These are phyloP conservation scores for Usnea hakonensis DNA, from an alignment of 495 filamentous ascomycete species.

Conservation along the genomic window DNA sequence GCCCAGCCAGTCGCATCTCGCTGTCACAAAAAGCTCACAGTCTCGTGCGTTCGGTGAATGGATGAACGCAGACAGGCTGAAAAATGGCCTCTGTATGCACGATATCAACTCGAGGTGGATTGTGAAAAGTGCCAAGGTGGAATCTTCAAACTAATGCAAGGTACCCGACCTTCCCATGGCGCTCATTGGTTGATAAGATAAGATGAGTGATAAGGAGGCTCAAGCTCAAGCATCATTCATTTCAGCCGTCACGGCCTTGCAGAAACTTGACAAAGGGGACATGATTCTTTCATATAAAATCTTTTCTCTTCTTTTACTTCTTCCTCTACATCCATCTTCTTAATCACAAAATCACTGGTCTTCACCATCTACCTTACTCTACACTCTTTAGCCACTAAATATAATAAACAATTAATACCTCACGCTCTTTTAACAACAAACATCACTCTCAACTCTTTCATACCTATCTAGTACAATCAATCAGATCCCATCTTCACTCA, in stretches of 20 bases:
- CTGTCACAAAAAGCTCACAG: background rate
- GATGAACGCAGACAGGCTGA: background rate
- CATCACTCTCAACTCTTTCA: conserved; percentile 20
- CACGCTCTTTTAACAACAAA: conserved; percentile 22
- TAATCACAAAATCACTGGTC: conserved; percentile 16
- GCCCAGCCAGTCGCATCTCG: background rate
- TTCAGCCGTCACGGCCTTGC: no score
- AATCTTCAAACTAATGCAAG: background rate
- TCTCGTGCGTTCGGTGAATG: background rate
- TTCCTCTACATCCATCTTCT: conserved; percentile 7
- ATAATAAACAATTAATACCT: conserved; percentile 2
- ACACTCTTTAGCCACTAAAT: conserved; percentile 40
- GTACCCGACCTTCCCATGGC: background rate
- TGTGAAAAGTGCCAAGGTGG: background rate
- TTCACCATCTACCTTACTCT: conserved; percentile 46
- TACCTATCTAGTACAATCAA: background rate
- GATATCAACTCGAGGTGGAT: background rate
- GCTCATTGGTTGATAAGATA: background rate
- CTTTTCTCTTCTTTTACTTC: background rate
- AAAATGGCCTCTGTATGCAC: background rate
- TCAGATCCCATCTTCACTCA: conserved; percentile 11
- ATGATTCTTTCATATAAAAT: background rate
- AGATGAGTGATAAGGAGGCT: no score
- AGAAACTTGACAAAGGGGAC: background rate
- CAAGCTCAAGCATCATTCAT: no score